Evolutionary conservation across 345 rosid species (phyloP), one percentile per base, ranked within the genome.

Genomic region (Aegle marmelos): DNA sequence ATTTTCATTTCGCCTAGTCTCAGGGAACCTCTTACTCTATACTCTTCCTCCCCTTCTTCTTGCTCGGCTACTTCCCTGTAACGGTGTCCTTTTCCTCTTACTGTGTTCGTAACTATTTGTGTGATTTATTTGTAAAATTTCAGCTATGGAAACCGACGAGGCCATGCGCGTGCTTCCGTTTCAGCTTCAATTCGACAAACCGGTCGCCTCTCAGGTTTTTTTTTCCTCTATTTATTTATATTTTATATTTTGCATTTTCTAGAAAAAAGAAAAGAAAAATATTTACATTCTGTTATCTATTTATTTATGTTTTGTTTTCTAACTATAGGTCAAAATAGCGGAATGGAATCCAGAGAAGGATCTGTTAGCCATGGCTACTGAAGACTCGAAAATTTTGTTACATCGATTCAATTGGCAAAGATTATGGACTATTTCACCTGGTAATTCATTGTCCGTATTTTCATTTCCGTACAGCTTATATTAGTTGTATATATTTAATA

Each of bases 401-500:
- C 94, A 89, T 72, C 90, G 93, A 0, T 92, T 95, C 86, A 92
- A 95, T 84, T 92, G 98, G 95, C 98, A 89, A 86, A 84, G 98
- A 78, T 78, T 93, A n/a, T 92, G 98, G 98, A 90, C 93, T 36
- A 77, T 90, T 81, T 85, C 91, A 4, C 96, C 91, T 0, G 93
- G 96, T 91, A 78, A 76, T 70, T 79, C 4, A 34, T 76, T 68
- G n/a, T 65, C n/a, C 30, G 6, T 27, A 28, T 56, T 27, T 72
- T 68, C 16, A 4, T 36, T 7, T 58, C 11, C 16, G 10, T 14
- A 16, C 8, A 2, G 9, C 25, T 21, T 45, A 21, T 27, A 62
- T 73, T 68, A 25, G 56, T 67, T 33, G 65, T 45, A 25, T 39
- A 19, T 21, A 19, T 58, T 34, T 79, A 58, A 53, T 25, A 28